Evolutionary conservation across 371 early-diverging fungal species (phyloP).

Genomic region (Apophysomyces trapeziformis): DNA sequence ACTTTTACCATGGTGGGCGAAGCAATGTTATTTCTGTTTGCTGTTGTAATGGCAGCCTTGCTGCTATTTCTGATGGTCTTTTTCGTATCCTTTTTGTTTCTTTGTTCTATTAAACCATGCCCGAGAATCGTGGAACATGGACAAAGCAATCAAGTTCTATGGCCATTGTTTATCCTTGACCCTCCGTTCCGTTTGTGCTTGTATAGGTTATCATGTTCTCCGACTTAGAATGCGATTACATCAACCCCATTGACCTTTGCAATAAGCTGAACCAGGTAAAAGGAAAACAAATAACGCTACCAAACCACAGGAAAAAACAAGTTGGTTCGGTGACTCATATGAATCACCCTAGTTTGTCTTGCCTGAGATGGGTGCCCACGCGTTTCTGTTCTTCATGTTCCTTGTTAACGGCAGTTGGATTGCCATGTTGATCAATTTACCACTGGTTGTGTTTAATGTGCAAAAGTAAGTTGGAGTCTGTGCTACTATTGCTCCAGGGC

Average conservation of each 20-base stretch:
- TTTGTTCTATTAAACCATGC: background rate
- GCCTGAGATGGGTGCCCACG: slow-evolving; percentile 90
- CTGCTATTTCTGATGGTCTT: slow-evolving; percentile 94
- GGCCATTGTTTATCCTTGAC: background rate
- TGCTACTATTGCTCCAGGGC: background rate
- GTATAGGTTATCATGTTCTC: slow-evolving; percentile 90
- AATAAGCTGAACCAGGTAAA: slow-evolving; percentile 92
- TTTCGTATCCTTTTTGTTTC: slow-evolving; percentile 72
- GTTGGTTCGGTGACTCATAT: background rate
- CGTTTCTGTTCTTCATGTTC: slow-evolving; percentile 81
- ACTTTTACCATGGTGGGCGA: slow-evolving; percentile 66
- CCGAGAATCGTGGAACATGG: background rate
- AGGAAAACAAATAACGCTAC: background rate
- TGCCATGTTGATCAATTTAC: slow-evolving; percentile 84
- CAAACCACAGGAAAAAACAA: background rate
- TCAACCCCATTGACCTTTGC: slow-evolving; percentile 98
- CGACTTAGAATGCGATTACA: slow-evolving; percentile 95
- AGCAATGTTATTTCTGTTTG: slow-evolving; percentile 87
- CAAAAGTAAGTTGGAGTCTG: slow-evolving; percentile 69
- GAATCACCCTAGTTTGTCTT: slow-evolving; percentile 77
- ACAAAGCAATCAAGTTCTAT: too few species aligned
- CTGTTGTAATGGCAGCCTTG: slow-evolving; percentile 86
- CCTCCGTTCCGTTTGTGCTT: slow-evolving; percentile 10
- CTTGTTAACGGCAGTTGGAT: slow-evolving; percentile 87
- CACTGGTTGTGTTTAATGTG: slow-evolving; percentile 83